Evolutionary conservation across 129 eudicot genomes (phyloP).

Genomic region (sunflower (Helianthus annuus)): HanXRQr2.0-SUNRISE NC_035435.2:133379960-133380459

Average conservation of each 20-base stretch:
- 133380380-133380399: background rate
- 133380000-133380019: background rate
- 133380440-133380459: background rate
- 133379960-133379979: background rate
- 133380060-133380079: no score
- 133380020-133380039: background rate
- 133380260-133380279: no score
- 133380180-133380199: background rate
- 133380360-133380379: background rate
- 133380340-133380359: background rate
- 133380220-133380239: background rate
- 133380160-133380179: background rate
- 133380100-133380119: background rate
- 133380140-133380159: background rate
- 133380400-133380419: background rate
- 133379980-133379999: background rate
- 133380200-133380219: background rate
- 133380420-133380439: background rate
- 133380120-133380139: background rate
- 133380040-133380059: background rate
- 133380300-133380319: background rate
- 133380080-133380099: background rate
- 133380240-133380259: no score
- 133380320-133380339: background rate
- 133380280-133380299: no score